Evolutionary conservation across 2,329 filamentous ascomycete species (phyloP), one percentile per base, ranked within the genome.

Genomic region (Diaporthe amygdali): DNA sequence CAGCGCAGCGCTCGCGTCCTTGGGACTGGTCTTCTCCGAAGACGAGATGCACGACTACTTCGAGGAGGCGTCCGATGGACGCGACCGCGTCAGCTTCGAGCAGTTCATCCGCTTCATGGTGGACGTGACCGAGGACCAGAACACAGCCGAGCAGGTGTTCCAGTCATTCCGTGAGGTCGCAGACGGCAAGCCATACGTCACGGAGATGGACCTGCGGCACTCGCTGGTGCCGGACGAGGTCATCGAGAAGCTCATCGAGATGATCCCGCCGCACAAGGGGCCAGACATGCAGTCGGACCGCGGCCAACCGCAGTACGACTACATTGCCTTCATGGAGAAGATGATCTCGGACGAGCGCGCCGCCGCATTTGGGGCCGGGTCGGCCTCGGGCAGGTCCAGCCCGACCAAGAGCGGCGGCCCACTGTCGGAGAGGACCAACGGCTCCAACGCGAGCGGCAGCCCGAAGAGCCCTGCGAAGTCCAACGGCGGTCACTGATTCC

Each of bases 91-190:
- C 66, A 96, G 94, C 5, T 99, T 99, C 79, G 96, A 99, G 84
- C 96, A 98, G 82, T 99, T 99, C 79, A 99, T 99, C 80, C 92
- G 94, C 47, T 99, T 99, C 87, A 99, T 99, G 96, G 96, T 99
- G 59, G 94, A 97, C 76, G 96, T 98, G 63, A 99, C 96, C 15
- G 96, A 99, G 83, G 96, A 99, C 79, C 96, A 99, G 84, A 98
- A 99, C 81, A 98, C 95, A 5, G 96, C 96, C 15, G 96, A 98
- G 82, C 96, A 99, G 82, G 96, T 99, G 6, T 98, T 96, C 85
- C 96, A 99, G 84, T 97, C 93, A 74, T 99, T 99, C 89, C 91
- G 92, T 71, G 96, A 99, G 83, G 96, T 99, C 55, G 96, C 96
- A 22, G 96, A 99, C 84, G 96, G 96, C 75, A 99, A 99, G 87